Evolutionary conservation across 2,329 filamentous ascomycete species (phyloP), one percentile per base, ranked within the genome.

Genomic region (Talaromyces verruculosus): DNA sequence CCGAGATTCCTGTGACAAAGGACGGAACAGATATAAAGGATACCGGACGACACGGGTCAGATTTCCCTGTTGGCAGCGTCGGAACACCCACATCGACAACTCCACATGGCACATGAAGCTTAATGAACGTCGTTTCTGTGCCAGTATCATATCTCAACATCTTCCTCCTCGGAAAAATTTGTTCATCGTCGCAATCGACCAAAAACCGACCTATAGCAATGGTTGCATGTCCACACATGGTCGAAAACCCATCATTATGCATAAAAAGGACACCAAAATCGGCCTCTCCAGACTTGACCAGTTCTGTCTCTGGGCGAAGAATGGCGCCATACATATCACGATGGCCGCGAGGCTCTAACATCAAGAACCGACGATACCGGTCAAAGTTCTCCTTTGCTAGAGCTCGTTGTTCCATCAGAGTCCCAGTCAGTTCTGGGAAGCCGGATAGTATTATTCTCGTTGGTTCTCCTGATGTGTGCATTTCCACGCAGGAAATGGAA

Each of bases 311-410:
- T 0, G 71, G 76, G 0, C 72, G 69, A 51, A 84, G 72, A 30
- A 84, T 76, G 5, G 82, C 82, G 2, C 83, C 83, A 67, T 84
- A 84, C 83, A 84, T 85, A 65, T 82, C 83, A 15, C 74, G 73
- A 68, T 84, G 83, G 15, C 82, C 83, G 39, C 82, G 78, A 5
- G 83, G 83, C 67, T 84, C 83, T 4, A 80, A 74, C 70, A 83
- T 80, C 13, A 83, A 69, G 3, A 75, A 72, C 8, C 72, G 72
- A 1, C 82, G 80, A 65, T 83, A 70, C 30, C 80, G 71, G 68
- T 83, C 79, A 45, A 79, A 70, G 6, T 81, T 67, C 5, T 70
- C 35, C 58, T 75, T 75, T 5, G 79, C 77, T 68, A 81, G 72
- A 0, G 80, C 53, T 15, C 53, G 53, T 25, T 58, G 53, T 35